Evolutionary conservation across 2,329 filamentous ascomycete species (phyloP).

Genomic region (Colletotrichum cereale): DNA sequence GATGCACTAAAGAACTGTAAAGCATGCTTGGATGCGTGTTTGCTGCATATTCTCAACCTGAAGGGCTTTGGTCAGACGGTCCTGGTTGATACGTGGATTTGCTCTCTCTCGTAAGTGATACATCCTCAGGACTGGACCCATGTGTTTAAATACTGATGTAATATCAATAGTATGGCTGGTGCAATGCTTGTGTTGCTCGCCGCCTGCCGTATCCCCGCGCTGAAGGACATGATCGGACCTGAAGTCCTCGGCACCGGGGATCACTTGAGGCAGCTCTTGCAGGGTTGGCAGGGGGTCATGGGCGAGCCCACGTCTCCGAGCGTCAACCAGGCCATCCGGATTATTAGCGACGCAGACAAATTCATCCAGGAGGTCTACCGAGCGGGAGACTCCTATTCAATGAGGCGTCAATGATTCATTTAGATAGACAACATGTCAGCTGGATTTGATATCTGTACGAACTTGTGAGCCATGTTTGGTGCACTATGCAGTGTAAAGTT

Average conservation of each 20-base stretch:
- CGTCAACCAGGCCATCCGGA: slow-evolving; percentile 59
- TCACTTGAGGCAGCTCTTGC: slow-evolving; percentile 56
- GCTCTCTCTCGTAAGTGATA: slow-evolving; percentile 61
- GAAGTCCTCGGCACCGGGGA: slow-evolving; percentile 55
- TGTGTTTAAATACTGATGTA: background rate
- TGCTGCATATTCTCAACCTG: slow-evolving; percentile 62
- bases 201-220: slow-evolving; percentile 54
- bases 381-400: slow-evolving; percentile 31
- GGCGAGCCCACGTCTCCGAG: slow-evolving; percentile 58
- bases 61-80: slow-evolving; percentile 63
- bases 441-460: background rate
- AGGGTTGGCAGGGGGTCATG: slow-evolving; percentile 56
- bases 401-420: slow-evolving; percentile 8
- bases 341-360: slow-evolving; percentile 58
- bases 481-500: background rate
- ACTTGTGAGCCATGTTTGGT: background rate
- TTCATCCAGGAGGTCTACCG: slow-evolving; percentile 55
- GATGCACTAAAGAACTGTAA: slow-evolving; percentile 57
- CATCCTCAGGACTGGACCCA: background rate
- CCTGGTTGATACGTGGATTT: slow-evolving; percentile 67
- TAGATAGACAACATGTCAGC: background rate
- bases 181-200: slow-evolving; percentile 63
- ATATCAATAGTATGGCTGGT: slow-evolving; percentile 56
- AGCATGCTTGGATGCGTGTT: slow-evolving; percentile 60
- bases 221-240: slow-evolving; percentile 54